Conservation (phyloP, 2,329 filamentous ascomycete species). For the Sporothrix mexicana region DNA sequence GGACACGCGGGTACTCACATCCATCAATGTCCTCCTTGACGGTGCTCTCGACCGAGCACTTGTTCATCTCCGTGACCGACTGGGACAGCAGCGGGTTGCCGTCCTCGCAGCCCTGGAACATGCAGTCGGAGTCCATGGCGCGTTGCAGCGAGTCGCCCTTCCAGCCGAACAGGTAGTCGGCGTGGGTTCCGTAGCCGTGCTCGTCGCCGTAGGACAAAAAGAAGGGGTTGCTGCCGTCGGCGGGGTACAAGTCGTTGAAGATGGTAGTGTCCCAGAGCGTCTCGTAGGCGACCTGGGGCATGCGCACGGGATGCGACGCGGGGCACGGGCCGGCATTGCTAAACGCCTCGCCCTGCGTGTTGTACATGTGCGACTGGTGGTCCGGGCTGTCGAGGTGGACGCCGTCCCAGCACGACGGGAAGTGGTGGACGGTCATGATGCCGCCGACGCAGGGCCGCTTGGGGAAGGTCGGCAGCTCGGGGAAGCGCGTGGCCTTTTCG, state of each 20-base stretch:
- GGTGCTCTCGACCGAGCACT: conserved; percentile 34
- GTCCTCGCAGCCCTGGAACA: conserved; percentile 37
- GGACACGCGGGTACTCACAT: conserved; percentile 20
- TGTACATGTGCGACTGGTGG: conserved; percentile 44
- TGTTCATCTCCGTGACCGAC: conserved; percentile 37
- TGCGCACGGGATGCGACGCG: conserved; percentile 38
- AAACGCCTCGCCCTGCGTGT: conserved; percentile 36
- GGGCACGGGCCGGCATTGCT: conserved; percentile 39
- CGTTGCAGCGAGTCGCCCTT: conserved; percentile 38
- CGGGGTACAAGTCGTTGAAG: conserved; percentile 48
- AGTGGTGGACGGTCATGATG: conserved; percentile 51
- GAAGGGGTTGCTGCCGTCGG: conserved; percentile 45
- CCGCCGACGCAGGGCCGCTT: conserved; percentile 47
- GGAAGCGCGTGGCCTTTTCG: conserved; percentile 33
- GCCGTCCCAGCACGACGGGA: conserved; percentile 53
- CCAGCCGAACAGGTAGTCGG: conserved; percentile 40
- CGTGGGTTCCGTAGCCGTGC: conserved; percentile 40
- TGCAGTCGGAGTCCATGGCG: conserved; percentile 39
- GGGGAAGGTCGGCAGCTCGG: conserved; percentile 49
- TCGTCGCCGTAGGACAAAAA: conserved; percentile 38
- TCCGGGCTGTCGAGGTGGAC: conserved; percentile 52
- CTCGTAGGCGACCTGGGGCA: conserved; percentile 40
- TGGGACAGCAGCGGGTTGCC: conserved; percentile 36
- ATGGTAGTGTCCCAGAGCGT: conserved; percentile 39
- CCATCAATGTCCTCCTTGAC: conserved; percentile 20